Evolutionary conservation across 2,329 filamentous ascomycete genomes (phyloP), one percentile per base, ranked within the genome.

Genomic region (Aureobasidium sp.): DNA sequence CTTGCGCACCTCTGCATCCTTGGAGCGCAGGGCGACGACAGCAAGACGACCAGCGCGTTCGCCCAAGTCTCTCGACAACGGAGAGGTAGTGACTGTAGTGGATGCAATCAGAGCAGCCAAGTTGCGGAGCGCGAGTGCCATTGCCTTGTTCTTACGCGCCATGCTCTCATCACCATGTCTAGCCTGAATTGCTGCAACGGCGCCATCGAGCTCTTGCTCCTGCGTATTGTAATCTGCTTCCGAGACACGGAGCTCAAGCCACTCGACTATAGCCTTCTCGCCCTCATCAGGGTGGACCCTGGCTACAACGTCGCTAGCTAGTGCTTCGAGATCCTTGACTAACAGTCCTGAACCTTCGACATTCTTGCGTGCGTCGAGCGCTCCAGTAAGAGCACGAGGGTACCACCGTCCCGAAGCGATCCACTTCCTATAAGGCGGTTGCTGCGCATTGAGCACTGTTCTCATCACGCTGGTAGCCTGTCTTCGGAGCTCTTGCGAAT

Each of bases 391-490:
- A 0, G 86, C 85, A 30, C 82, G 82, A 15, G 85, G 81, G 47
- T 89, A 83, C 75, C 90, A 87, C 3, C 85, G 41, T 32, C 59
- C 59, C 13, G 45, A 27, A 21, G 53, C 45, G 16, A 61, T 55
- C 64, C 64, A 65, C 27, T 59, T 59, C 16, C 83, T 63, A 82
- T 80, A 67, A 90, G 89, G 65, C 79, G 81, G 60, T 83, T 83
- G 39, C 84, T 83, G 68, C 88, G 83, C 69, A 65, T 85, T 85
- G 15, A 91, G 81, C 59, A 93, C 81, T 4, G 90, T 81, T 69
- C 88, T 87, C 69, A 91, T 85, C 1, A 89, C 89, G 1, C 86
- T 84, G 11, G 92, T 77, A 25, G 88, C 86, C 73, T 92, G 89
- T 3, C 82, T 80, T 74, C 89, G 91, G 65, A 88, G 83, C 0